These are phyloP conservation scores for Clarireedia hainanense DNA, from an alignment of 2,329 filamentous ascomycete genomes.

Conservation along the genomic window DNA sequence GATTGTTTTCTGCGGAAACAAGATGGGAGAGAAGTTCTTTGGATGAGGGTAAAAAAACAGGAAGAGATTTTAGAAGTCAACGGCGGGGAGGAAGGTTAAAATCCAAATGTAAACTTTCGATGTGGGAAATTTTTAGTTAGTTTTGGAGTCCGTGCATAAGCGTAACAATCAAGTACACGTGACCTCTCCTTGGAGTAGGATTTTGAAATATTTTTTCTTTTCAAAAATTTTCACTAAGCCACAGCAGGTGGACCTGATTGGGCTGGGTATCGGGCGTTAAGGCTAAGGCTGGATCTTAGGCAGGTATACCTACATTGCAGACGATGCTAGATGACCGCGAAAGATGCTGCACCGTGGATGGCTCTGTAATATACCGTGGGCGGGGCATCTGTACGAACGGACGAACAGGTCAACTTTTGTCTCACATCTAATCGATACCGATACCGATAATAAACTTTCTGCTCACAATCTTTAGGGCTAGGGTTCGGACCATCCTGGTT, in stretches of 20 bases:
- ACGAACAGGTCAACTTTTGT: not conserved
- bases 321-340: no score
- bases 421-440: not conserved
- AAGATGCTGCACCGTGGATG: no score
- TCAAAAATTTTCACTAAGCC: not conserved
- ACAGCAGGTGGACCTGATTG: not conserved
- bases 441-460: not conserved
- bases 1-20: conserved; percentile 14
- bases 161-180: not conserved
- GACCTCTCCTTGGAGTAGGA: not conserved
- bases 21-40: conserved; percentile 11
- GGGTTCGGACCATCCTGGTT: not conserved
- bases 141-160: not conserved
- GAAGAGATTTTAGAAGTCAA: conserved; percentile 3
- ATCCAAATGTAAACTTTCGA: not conserved
- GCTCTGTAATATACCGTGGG: no score
- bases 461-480: not conserved
- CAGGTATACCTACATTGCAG: no score
- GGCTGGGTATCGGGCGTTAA: not conserved
- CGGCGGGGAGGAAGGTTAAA: conserved; percentile 11
- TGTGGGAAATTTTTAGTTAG: not conserved
- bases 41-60: conserved; percentile 6
- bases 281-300: not conserved
- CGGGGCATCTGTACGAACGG: no score
- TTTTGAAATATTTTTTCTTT: not conserved